These are phyloP conservation scores for Pittosporum tobira DNA, from an alignment of 129 eudicot genomes.

Conservation along the genomic window DNA sequence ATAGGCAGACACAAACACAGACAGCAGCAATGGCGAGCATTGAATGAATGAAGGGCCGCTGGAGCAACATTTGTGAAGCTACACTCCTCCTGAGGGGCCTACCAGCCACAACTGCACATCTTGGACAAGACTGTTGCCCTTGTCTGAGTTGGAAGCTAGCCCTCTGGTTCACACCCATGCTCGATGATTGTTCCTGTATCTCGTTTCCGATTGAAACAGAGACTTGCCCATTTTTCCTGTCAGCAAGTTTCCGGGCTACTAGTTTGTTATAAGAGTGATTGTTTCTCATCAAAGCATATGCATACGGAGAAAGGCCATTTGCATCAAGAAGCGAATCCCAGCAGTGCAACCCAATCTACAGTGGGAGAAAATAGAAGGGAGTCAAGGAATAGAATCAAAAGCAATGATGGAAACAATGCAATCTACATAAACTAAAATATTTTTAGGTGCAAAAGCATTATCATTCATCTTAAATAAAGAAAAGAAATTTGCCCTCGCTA, in stretches of 20 bases:
- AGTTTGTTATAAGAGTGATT: constrained; percentile 59
- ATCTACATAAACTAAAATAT: background rate
- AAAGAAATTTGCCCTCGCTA: too few relatives aligned
- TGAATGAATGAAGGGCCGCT: constrained; percentile 75
- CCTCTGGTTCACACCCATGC: constrained; percentile 13
- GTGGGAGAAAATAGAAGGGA: background rate
- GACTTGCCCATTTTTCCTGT: constrained; percentile 50
- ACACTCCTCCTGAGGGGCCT: constrained; percentile 38
- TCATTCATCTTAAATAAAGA: background rate
- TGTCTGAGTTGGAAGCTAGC: constrained; percentile 20
- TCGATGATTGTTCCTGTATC: constrained; percentile 30
- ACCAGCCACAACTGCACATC: constrained; percentile 43
- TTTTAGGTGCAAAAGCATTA: background rate
- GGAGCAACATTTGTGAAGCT: constrained; percentile 55
- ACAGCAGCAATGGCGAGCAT: constrained; percentile 96
- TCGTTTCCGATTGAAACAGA: constrained; percentile 47
- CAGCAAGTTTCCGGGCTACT: constrained; percentile 62
- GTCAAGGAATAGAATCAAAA: background rate
- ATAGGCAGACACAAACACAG: constrained; percentile 88
- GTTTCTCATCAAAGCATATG: constrained; percentile 66
- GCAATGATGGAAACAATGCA: background rate
- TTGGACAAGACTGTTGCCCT: constrained; percentile 46
- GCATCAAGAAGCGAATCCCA: constrained; percentile 75
- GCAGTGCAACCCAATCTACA: constrained; percentile 61
- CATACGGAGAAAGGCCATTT: constrained; percentile 68